Evolutionary conservation across 2,329 filamentous ascomycete species (phyloP), one percentile per base, ranked within the genome.

Genomic region (Penicillium sp.): DNA sequence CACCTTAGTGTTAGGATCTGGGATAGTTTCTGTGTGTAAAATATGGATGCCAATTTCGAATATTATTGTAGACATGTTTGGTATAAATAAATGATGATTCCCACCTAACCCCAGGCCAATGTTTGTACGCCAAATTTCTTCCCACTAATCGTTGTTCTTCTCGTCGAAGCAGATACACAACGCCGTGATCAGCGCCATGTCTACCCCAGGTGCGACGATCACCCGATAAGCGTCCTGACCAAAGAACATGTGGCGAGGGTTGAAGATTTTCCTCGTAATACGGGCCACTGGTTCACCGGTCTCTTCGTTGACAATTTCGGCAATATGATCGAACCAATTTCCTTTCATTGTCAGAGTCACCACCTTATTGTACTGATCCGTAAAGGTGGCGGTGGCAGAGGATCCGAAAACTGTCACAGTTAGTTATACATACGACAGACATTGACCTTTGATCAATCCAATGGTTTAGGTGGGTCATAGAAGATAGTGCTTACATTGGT

Each of bases 101-200:
- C 24, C 10, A n/a, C n/a, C n/a, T n/a, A n/a, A n/a, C n/a, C n/a
- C n/a, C n/a, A n/a, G n/a, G 24, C 24, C 24, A 28, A 28, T 28
- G 5, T 28, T 28, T 28, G 24, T 28, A n/a, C 24, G 5, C 24
- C 24, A 5, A 28, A 28, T 28, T 28, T 10, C 24, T 28, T 28
- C 24, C 24, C 2, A 40, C 21, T 43, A 43, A 43, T 83, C 79
- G 47, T 85, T 83, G 54, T 87, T 82, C 75, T 81, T 82, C 79
- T 89, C 86, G 59, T 90, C 87, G 55, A 90, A 73, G 56, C 82
- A 85, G 48, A 90, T 85, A 66, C 86, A 89, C 64, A 90, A 75
- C 9, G 87, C 87, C 0, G 79, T 83, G 60, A 90, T 81, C 42
- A 90, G 65, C 3, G 84, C 81, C 71, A 88, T 79, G 64, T 91